Evolutionary conservation across 192 early-diverging fungal genomes (phyloP).

Genomic region (Linnemannia hyalina): DNA sequence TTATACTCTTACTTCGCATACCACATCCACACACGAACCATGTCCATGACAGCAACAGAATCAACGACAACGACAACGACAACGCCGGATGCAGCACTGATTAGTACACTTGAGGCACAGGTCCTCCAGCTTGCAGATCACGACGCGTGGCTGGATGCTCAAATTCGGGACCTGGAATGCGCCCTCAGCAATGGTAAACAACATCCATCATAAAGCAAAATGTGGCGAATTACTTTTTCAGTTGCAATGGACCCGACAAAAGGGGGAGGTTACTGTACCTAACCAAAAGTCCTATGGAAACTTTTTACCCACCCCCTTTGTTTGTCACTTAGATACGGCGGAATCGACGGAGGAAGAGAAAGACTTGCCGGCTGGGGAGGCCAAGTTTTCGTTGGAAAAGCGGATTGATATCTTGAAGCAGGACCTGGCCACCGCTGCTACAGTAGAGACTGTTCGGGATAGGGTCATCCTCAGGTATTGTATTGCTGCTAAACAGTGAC

Average conservation of each 20-base stretch:
- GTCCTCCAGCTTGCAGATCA: constrained; percentile 42
- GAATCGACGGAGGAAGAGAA: background rate
- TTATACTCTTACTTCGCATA: background rate
- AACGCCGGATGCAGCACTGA: constrained; percentile 1
- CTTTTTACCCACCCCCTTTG: too few species aligned
- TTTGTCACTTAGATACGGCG: background rate
- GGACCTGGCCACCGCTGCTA: constrained; percentile 6
- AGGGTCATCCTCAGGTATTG: constrained; percentile 19
- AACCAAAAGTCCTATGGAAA: background rate
- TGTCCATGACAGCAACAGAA: background rate
- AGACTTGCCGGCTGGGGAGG: background rate
- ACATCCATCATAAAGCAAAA: background rate
- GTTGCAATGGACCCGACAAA: background rate
- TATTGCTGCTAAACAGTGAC: too few species aligned
- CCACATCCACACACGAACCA: background rate
- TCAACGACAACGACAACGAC: background rate
- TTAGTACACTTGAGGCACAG: constrained; percentile 36
- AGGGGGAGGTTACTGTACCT: background rate
- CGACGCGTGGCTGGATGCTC: constrained; percentile 50
- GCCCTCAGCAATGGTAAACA: constrained; percentile 23
- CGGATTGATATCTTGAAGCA: constrained; percentile 32
- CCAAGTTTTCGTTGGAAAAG: background rate
- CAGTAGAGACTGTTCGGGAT: constrained; percentile 13
- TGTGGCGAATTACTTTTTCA: too few species aligned
- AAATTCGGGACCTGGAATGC: constrained; percentile 48